phyloP scores from a whole-genome alignment of 2,329 filamentous ascomycete species.

The Beauveria australis region DNA sequence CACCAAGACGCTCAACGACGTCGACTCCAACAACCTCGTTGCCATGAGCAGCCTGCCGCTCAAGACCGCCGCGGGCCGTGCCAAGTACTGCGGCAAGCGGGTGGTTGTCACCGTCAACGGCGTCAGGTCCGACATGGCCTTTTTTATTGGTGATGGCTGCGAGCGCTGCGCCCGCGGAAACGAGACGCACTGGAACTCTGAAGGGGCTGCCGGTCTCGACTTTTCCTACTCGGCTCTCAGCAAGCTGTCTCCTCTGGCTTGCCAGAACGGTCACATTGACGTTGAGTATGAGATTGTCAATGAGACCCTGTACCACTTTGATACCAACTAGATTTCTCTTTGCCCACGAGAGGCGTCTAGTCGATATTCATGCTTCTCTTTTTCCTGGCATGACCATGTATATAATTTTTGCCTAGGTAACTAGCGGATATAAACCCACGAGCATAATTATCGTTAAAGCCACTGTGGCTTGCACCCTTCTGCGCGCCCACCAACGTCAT shows the following conservation, averaged over 20 bases:
- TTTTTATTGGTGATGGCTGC: constrained; percentile 15
- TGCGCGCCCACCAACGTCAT: too few relatives aligned
- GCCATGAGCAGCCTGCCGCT: constrained; percentile 15
- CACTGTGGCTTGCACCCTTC: too few relatives aligned
- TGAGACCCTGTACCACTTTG: constrained; percentile 14
- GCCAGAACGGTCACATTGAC: constrained; percentile 13
- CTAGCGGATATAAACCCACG: too few relatives aligned
- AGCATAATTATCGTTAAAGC: too few relatives aligned
- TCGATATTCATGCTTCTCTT: too few relatives aligned
- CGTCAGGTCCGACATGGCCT: constrained; percentile 1
- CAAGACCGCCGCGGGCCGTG: constrained; percentile 8
- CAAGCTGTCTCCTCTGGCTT: constrained; percentile 11
- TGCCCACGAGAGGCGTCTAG: too few relatives aligned
- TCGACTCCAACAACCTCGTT: constrained; percentile 14
- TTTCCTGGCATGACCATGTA: not conserved
- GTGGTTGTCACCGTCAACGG: constrained; percentile 15
- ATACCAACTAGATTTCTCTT: not conserved
- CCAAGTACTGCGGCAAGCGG: constrained; percentile 14
- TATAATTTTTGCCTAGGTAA: not conserved
- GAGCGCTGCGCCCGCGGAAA: constrained; percentile 12
- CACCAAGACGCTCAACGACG: constrained; percentile 8
- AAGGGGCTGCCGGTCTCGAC: constrained; percentile 13
- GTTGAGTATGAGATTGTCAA: constrained; percentile 14
- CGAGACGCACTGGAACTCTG: constrained; percentile 10
- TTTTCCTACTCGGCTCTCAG: constrained; percentile 12